Base-by-base conservation (phyloP, 75 land plant genomes). In the Adiantum capillusveneris region DNA sequence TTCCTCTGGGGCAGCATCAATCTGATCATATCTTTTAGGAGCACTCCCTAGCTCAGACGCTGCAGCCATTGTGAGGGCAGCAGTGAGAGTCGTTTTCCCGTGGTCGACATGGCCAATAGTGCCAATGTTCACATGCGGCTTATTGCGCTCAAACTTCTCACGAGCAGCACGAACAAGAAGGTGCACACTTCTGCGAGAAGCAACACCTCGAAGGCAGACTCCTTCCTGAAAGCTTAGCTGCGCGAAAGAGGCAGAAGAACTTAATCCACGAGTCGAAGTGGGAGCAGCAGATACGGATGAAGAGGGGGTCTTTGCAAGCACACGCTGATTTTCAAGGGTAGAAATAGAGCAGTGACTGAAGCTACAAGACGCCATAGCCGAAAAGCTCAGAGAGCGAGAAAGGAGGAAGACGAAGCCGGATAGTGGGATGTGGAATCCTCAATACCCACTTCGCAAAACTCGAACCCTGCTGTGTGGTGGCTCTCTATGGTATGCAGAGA, bases 1-100 rank as follows among this genome's bases (percentile, higher is more conserved):
- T 74, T 91, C 97, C 73, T 91, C 97, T 0, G 94, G 94, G 11
- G 97, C 97, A 16, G 95, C 89, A 58, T 91, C 97, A 39, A 91
- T 91, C 62, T 91, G 94, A 68, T 91, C 97, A 66, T 88, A 91
- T 67, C 82, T 82, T 70, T 91, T 91, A 13, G 88, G 88, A 49
- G 70, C 77, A 44, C 79, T 65, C 69, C 62, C 67, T 9, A 92
- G 87, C 45, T 74, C 20, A 6, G 84, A 31, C 14, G 91, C 96
- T 41, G 84, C 42, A 29, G 97, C 95, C 95, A 91, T 87, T 64
- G 97, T 91, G 16, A 91, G 74, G 14, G 97, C 94, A 28, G 97
- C 94, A 17, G 97, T 91, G 42, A 88, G 81, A 16, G 97, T 91
- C 31, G 97, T 91, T 74, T 91, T 91, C 14, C 97, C 97, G 68